A percentile compares a stretch with the other conserved stretches of the same genome.
phyloP scores from a whole-genome alignment of 495 filamentous ascomycete genomes.

The Aspergillus mulundensis region DNA sequence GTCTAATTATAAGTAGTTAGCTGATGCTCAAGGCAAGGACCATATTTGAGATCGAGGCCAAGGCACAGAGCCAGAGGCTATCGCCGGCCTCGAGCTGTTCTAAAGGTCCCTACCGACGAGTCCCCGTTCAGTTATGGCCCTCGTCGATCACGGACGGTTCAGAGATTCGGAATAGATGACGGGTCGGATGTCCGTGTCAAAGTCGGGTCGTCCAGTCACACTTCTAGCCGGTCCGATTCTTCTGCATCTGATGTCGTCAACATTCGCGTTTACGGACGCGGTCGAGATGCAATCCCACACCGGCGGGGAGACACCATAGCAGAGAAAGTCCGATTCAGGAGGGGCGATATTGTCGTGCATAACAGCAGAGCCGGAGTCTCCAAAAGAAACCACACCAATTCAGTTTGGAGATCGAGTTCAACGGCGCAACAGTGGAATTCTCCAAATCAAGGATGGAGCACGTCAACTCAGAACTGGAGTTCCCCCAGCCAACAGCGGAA shows the following conservation, averaged over 20 bases:
- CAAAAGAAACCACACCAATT: background rate
- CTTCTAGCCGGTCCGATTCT: background rate
- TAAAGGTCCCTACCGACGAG: conserved; percentile 8
- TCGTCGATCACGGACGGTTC: background rate
- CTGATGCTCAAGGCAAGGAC: conserved; percentile 8
- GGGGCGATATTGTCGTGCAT: conserved; percentile 6
- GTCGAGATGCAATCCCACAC: background rate
- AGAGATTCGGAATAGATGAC: background rate
- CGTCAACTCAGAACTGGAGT: background rate
- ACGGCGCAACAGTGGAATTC: background rate
- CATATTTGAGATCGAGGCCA: background rate
- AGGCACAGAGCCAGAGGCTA: background rate
- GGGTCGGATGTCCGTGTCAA: conserved; percentile 2
- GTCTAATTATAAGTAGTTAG: conserved; percentile 1
- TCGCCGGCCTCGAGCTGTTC: conserved; percentile 7
- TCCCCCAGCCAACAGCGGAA: too few relatives aligned
- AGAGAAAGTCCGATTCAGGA: conserved; percentile 2
- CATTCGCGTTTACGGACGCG: conserved; percentile 8
- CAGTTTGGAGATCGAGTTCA: background rate
- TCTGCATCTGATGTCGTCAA: conserved; percentile 10
- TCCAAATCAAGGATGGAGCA: too few relatives aligned
- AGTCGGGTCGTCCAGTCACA: background rate
- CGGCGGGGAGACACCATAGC: background rate
- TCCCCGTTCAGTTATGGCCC: conserved; percentile 4
- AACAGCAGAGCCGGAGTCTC: background rate